phyloP scores from a whole-genome alignment of 352 stramenopile genomes.

The Blastocystis sp. region DNA sequence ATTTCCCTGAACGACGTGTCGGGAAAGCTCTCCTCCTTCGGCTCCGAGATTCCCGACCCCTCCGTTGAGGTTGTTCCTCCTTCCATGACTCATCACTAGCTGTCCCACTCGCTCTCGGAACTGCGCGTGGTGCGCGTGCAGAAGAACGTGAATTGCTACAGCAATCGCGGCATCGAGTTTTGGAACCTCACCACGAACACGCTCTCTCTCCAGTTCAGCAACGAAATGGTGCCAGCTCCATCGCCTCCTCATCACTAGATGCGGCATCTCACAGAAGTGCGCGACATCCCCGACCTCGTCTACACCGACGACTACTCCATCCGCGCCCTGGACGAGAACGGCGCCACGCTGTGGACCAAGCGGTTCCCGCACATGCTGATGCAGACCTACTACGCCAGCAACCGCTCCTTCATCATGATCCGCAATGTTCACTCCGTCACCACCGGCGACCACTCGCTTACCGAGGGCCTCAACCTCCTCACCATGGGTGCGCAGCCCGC shows the following conservation, averaged over 20 bases:
- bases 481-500: not conserved
- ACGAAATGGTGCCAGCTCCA: not conserved
- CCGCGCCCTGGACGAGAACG: not conserved
- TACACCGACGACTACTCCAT: constrained; percentile 35
- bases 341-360: not conserved
- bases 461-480: constrained; percentile 11
- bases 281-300: constrained; percentile 2
- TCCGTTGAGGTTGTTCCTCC: not conserved
- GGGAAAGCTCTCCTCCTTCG: constrained; percentile 2
- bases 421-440: constrained; percentile 5
- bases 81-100: not conserved
- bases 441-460: not conserved
- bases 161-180: constrained; percentile 28
- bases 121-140: constrained; percentile 34
- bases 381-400: constrained; percentile 27
- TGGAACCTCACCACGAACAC: constrained; percentile 47
- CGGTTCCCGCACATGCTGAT: constrained; percentile 29
- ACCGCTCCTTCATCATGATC: constrained; percentile 35
- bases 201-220: constrained; percentile 40
- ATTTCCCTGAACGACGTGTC: constrained; percentile 19
- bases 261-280: constrained; percentile 3
- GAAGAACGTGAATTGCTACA: constrained; percentile 51
- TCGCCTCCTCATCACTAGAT: constrained; percentile 5
- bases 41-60: not conserved
- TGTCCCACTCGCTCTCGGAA: constrained; percentile 8